Evolutionary conservation across 2,329 filamentous ascomycete species (phyloP), one percentile per base, ranked within the genome.

Genomic region (Calonectria hawksworthii): DNA sequence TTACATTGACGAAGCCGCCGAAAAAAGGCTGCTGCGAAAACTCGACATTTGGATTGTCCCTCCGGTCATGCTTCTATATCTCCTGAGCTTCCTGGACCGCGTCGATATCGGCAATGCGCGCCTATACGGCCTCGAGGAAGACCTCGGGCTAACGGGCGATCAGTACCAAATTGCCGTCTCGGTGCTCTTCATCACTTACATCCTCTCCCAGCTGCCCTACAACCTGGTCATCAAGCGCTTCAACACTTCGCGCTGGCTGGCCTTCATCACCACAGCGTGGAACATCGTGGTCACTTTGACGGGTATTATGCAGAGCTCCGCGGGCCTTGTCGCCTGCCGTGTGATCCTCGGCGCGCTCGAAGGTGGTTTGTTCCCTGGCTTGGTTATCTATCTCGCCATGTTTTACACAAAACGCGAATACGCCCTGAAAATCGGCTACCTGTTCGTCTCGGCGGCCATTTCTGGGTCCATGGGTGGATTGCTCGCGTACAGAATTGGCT

Each of bases 11-110:
- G 75, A 78, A 7, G 81, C 65, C 11, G 80, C 80, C 9, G 83
- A 84, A 68, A 79, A 79, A 23, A 78, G 72, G 28, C 86, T 93
- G 16, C 85, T 91, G 3, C 83, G 84, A 74, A 93, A 94, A 80
- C 91, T 94, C 23, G 92, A 94, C 77, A 78, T 91, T 5, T 90
- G 87, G 80, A 89, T 93, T 73, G 86, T 93, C 1, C 92, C 92
- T 0, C 92, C 91, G 0, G 91, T 93, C 1, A 86, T 91, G 6
- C 77, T 93, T 4, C 86, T 94, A 8, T 94, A 93, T 76, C 86
- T 93, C 2, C 67, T 83, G 50, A 78, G 75, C 47, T 81, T 81
- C 54, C 70, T 81, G 23, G 79, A 81, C 68, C 82, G 82, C 10
- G 82, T 83, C 47, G 83, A 83, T 52, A 83, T 83, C 2, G 92